These are phyloP conservation scores for Chiua virens DNA, from an alignment of 768 basidiomycete species.

Conservation along the genomic window DNA sequence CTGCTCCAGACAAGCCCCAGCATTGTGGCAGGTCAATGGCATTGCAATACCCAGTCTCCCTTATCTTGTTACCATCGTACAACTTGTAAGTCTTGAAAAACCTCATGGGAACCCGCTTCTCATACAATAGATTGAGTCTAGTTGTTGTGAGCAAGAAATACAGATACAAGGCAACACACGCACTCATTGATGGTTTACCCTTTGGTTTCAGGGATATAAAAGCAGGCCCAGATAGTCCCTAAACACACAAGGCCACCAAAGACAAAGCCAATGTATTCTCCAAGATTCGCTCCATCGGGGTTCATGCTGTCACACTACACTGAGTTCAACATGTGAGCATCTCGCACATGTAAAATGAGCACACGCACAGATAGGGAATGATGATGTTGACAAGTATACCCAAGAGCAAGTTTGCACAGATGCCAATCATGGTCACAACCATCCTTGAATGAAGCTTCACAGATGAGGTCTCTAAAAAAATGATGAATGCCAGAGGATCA, in stretches of 20 bases:
- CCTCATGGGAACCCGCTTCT: constrained; percentile 29
- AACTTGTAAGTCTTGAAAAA: constrained; percentile 21
- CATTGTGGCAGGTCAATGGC: no score
- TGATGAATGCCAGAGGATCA: constrained; percentile 27
- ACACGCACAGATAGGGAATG: constrained; percentile 27
- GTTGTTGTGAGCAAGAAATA: not conserved
- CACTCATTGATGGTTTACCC: constrained; percentile 28
- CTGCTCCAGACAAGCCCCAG: no score
- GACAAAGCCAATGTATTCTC: constrained; percentile 29
- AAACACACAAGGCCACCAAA: constrained; percentile 24
- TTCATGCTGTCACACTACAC: constrained; percentile 16
- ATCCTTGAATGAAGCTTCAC: constrained; percentile 31
- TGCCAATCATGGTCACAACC: constrained; percentile 23
- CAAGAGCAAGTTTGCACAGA: constrained; percentile 24
- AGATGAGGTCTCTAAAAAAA: constrained; percentile 30
- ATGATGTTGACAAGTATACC: constrained; percentile 23
- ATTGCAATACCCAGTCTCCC: no score
- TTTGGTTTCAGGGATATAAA: constrained; percentile 28
- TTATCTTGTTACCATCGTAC: not conserved
- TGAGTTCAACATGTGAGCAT: no score
- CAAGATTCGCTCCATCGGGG: constrained; percentile 25
- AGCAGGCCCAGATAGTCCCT: constrained; percentile 25
- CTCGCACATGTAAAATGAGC: not conserved
- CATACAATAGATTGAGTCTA: constrained; percentile 34
- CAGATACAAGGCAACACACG: constrained; percentile 3